Evolutionary conservation across 2,329 filamentous ascomycete species (phyloP).

Genomic region (Lomentospora prolificans): DNA sequence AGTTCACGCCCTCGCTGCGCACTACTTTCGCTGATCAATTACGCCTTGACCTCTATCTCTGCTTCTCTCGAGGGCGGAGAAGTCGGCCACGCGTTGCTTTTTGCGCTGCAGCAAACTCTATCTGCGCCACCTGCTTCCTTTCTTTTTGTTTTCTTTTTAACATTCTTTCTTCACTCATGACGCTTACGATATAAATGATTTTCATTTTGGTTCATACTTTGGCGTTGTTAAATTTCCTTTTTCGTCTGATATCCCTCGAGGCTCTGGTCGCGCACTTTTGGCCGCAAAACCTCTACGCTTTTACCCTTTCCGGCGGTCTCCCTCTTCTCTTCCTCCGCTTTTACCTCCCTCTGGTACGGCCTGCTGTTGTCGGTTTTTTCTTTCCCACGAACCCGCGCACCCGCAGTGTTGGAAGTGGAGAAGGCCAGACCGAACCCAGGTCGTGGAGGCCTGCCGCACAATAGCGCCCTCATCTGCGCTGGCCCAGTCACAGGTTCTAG

Average conservation of each 20-base stretch:
- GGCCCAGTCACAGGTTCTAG: no score
- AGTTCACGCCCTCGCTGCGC: background rate
- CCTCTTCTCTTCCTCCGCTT: no score
- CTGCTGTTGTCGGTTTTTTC: no score
- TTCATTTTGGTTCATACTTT: background rate
- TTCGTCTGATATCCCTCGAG: conserved; percentile 2
- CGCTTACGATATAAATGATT: background rate
- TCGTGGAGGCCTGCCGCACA: background rate
- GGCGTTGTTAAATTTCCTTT: background rate
- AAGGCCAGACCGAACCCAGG: no score
- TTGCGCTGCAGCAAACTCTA: background rate
- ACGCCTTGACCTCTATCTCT: background rate
- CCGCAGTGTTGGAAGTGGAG: no score
- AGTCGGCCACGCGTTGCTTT: background rate
- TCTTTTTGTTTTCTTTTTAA: conserved; percentile 6
- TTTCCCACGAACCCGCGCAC: no score
- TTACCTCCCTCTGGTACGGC: no score
- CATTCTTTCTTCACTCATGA: background rate
- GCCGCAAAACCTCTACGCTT: background rate
- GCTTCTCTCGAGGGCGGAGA: background rate
- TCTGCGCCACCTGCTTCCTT: background rate
- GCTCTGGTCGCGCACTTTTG: conserved; percentile 6
- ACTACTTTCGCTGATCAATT: background rate
- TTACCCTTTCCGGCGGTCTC: no score
- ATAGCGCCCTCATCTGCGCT: background rate